Evolutionary conservation across 1,284 basidiomycete species (phyloP).

Genomic region (Rhodotorula mucilaginosa): DNA sequence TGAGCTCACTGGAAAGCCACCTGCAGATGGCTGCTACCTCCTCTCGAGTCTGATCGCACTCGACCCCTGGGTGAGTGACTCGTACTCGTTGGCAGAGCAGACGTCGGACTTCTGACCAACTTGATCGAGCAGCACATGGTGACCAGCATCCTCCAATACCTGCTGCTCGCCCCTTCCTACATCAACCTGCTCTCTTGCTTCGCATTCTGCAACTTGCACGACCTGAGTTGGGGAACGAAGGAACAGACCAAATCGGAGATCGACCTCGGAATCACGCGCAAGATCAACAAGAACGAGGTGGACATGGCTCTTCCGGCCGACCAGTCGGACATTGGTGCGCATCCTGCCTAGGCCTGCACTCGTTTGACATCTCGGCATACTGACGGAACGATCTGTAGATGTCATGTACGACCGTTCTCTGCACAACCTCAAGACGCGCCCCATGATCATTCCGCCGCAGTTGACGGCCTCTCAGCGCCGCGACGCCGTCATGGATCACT

Average conservation of each 20-base stretch:
- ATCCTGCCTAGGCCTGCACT: not conserved
- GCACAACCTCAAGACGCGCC: constrained; percentile 70
- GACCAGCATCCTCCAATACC: constrained; percentile 84
- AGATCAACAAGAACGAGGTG: constrained; percentile 73
- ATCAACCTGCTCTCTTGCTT: constrained; percentile 66
- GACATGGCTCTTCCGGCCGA: constrained; percentile 84
- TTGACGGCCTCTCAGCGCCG: constrained; percentile 46
- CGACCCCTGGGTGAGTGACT: constrained; percentile 19
- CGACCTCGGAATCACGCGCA: constrained; percentile 56
- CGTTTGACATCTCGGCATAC: not conserved
- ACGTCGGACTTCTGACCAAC: no score
- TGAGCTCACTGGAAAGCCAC: not conserved
- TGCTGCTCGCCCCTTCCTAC: constrained; percentile 67
- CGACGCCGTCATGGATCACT: constrained; percentile 48
- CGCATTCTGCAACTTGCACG: constrained; percentile 61
- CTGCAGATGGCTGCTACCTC: constrained; percentile 60
- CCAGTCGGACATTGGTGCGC: constrained; percentile 69
- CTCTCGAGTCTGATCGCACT: constrained; percentile 51
- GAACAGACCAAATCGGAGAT: constrained; percentile 46
- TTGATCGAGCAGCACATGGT: constrained; percentile 59
- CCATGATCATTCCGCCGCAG: constrained; percentile 48
- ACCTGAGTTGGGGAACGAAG: constrained; percentile 51
- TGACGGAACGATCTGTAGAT: constrained; percentile 48
- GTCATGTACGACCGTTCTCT: constrained; percentile 85
- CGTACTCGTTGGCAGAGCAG: not conserved